These are phyloP conservation scores for Cardamine chenopodiifolia DNA, from an alignment of 345 rosid genomes.

Conservation along the genomic window DNA sequence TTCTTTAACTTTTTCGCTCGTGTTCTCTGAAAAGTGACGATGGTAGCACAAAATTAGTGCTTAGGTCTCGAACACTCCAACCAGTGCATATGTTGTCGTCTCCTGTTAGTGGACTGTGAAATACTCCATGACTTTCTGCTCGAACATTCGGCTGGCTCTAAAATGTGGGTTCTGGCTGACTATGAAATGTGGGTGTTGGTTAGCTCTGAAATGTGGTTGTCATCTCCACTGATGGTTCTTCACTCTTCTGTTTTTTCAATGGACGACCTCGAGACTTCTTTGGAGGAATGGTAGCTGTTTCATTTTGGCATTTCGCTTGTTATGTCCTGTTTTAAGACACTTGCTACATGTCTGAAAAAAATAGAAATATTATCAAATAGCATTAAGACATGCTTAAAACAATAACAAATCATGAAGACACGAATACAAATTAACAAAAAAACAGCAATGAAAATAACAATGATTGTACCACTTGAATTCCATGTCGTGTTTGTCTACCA, in stretches of 20 bases:
- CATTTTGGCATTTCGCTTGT: not conserved
- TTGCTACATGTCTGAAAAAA: not conserved
- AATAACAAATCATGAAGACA: too few species aligned
- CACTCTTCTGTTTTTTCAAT: not conserved
- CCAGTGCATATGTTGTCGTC: not conserved
- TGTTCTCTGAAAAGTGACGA: not conserved
- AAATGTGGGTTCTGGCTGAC: not conserved
- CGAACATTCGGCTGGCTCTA: not conserved
- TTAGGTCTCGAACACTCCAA: not conserved
- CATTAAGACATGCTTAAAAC: too few species aligned
- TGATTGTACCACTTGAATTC: not conserved
- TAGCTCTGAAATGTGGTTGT: not conserved
- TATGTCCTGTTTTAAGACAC: not conserved
- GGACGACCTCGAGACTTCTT: conserved; percentile 1
- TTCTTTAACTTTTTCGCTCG: not conserved
- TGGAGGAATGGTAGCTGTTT: not conserved
- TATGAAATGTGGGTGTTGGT: not conserved
- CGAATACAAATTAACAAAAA: not conserved
- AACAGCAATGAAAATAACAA: too few species aligned
- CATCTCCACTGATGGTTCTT: not conserved
- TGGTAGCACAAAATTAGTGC: not conserved
- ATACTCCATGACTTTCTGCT: conserved; percentile 4
- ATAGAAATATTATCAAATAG: too few species aligned
- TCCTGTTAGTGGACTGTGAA: conserved; percentile 1
- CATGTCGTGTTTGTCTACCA: not conserved